Conservation (phyloP, 2,329 filamentous ascomycete genomes). For the Alternaria atra region DNA sequence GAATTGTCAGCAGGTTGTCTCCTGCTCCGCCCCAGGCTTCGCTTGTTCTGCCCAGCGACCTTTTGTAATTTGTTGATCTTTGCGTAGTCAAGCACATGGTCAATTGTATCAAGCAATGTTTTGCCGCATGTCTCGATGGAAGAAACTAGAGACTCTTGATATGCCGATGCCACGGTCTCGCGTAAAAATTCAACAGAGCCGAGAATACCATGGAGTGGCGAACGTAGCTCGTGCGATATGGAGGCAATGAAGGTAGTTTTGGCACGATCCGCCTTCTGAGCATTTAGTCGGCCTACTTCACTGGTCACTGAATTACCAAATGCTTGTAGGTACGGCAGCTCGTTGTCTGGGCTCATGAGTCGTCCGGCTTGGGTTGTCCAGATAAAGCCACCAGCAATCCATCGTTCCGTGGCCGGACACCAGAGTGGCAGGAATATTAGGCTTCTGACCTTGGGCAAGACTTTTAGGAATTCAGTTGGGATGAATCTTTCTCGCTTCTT, state of each 20-base stretch:
- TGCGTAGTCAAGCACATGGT: conserved; percentile 50
- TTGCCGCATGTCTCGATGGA: conserved; percentile 50
- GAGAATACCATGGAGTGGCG: conserved; percentile 69
- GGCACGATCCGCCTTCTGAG: conserved; percentile 43
- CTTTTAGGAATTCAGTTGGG: conserved; percentile 43
- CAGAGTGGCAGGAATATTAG: conserved; percentile 50
- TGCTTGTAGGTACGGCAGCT: conserved; percentile 46
- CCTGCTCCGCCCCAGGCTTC: conserved; percentile 31
- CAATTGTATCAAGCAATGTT: conserved; percentile 52
- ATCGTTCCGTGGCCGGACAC: conserved; percentile 46
- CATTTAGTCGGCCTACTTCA: conserved; percentile 44
- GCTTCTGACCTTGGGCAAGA: conserved; percentile 46
- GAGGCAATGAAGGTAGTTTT: conserved; percentile 55
- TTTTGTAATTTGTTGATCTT: conserved; percentile 50
- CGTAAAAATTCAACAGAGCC: conserved; percentile 51
- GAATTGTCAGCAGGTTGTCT: conserved; percentile 40
- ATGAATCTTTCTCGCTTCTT: conserved; percentile 43
- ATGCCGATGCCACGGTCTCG: conserved; percentile 40
- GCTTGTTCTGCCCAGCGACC: conserved; percentile 26
- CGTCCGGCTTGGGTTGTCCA: conserved; percentile 44
- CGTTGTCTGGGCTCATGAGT: conserved; percentile 43
- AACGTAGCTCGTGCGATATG: conserved; percentile 60
- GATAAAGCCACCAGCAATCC: conserved; percentile 45
- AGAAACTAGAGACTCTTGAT: conserved; percentile 53
- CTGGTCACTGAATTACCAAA: conserved; percentile 48